A percentile compares a stretch with the other conserved stretches of the same genome.
Conservation (phyloP, 176 grass and related monocot species). For the Echinochloa phyllopogon region DNA sequence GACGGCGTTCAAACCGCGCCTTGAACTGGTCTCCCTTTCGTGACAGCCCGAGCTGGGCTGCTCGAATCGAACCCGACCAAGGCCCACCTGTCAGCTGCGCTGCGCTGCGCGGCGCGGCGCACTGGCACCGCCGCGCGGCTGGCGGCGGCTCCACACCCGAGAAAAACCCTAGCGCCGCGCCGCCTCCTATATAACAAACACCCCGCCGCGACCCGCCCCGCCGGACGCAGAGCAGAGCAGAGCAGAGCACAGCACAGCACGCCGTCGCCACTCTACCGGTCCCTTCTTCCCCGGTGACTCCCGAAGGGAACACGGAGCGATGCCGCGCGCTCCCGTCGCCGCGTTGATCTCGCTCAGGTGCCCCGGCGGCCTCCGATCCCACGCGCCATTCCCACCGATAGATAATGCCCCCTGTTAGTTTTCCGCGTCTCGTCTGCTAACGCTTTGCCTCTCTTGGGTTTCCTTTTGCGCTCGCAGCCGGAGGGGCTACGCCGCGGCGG, state of each 20-base stretch:
- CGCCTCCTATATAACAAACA: slow-evolving; percentile 18
- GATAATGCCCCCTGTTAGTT: not conserved
- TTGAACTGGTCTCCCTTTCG: too few relatives aligned
- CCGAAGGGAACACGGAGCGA: not conserved
- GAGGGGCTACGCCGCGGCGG: slow-evolving; percentile 22
- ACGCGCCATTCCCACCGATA: too few relatives aligned
- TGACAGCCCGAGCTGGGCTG: not conserved
- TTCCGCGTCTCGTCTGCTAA: not conserved
- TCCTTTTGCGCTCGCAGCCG: slow-evolving; percentile 23
- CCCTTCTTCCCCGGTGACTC: not conserved
- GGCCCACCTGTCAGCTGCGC: slow-evolving; percentile 7
- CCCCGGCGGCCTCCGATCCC: not conserved
- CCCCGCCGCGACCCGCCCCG: not conserved
- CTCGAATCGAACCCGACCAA: not conserved
- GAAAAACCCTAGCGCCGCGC: slow-evolving; percentile 38
- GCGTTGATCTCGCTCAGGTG: slow-evolving; percentile 24
- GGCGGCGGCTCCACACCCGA: not conserved
- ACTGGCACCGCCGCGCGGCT: not conserved
- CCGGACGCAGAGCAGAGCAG: not conserved
- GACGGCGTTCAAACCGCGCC: too few relatives aligned
- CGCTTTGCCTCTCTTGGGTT: not conserved
- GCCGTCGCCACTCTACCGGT: not conserved
- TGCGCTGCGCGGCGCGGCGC: not conserved
- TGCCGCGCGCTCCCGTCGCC: slow-evolving; percentile 27
- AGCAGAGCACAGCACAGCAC: not conserved